These are phyloP conservation scores for Fusarium robinianum DNA, from an alignment of 2,329 filamentous ascomycete genomes.

Conservation along the genomic window DNA sequence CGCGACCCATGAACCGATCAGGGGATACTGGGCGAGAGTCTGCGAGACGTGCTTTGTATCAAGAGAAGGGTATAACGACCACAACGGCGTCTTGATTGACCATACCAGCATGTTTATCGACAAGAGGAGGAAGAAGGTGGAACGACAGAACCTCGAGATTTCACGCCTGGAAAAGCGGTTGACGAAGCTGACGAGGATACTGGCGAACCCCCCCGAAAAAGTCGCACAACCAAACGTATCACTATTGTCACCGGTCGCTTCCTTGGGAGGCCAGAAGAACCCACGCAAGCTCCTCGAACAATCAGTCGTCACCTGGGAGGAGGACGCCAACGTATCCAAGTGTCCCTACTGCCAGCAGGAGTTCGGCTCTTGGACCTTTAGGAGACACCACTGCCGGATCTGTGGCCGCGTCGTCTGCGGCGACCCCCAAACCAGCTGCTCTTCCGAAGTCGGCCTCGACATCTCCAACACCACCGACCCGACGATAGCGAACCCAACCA, in stretches of 20 bases:
- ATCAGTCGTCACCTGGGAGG: conserved; percentile 92
- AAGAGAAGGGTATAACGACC: conserved; percentile 92
- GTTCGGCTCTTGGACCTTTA: conserved; percentile 90
- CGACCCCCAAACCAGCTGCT: conserved; percentile 83
- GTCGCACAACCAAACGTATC: conserved; percentile 54
- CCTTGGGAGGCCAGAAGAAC: conserved; percentile 70
- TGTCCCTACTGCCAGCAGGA: conserved; percentile 97
- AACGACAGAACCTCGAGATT: conserved; percentile 84
- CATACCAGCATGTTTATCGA: conserved; percentile 72
- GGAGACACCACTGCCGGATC: conserved; percentile 91
- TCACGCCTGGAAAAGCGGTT: conserved; percentile 89
- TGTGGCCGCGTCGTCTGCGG: conserved; percentile 94
- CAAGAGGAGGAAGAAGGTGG: conserved; percentile 76
- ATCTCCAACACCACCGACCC: conserved; percentile 58
- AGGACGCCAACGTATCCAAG: conserved; percentile 76
- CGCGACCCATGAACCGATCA: conserved; percentile 84
- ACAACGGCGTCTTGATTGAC: conserved; percentile 71
- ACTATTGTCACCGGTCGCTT: conserved; percentile 64
- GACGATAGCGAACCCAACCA: conserved; percentile 40
- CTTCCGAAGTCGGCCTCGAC: conserved; percentile 79
- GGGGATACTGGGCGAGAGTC: conserved; percentile 91
- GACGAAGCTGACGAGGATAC: conserved; percentile 83
- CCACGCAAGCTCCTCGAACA: conserved; percentile 84
- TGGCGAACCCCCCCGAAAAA: conserved; percentile 76
- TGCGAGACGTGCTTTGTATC: conserved; percentile 99